phyloP scores from a whole-genome alignment of 2,329 filamentous ascomycete genomes.

The Fusarium begoniae region DNA sequence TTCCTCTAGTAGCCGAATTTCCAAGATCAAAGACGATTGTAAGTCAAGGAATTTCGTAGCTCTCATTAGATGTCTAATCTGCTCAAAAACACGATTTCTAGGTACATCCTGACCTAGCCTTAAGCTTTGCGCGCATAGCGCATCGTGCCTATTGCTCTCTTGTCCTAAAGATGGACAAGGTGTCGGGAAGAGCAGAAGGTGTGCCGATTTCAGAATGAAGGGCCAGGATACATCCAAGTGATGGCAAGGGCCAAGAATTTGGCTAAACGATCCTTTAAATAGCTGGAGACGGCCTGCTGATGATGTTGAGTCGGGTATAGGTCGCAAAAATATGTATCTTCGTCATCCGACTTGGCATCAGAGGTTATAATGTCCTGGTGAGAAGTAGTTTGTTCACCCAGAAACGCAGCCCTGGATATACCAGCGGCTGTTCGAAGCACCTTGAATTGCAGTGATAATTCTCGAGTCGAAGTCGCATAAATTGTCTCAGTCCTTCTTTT shows the following conservation, averaged over 20 bases:
- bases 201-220: background rate
- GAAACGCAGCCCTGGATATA: background rate
- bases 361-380: background rate
- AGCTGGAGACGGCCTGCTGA: background rate
- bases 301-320: background rate
- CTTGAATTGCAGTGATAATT: background rate
- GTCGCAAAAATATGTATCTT: background rate
- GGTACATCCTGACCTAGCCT: background rate
- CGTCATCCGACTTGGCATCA: background rate
- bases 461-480: background rate
- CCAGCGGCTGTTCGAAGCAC: background rate
- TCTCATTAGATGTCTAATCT: background rate
- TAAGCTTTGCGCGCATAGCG: background rate
- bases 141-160: background rate
- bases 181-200: background rate
- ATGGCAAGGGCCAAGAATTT: background rate
- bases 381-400: background rate
- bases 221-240: background rate
- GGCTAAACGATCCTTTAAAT: background rate
- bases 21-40: background rate
- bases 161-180: background rate
- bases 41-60: background rate
- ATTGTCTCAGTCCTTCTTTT: conserved; percentile 38
- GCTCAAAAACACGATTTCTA: background rate
- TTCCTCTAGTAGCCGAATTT: background rate